Percentiles rank a stretch among this genome's conserved stretches.
Conservation (phyloP, 345 rosid genomes). For the Brassica napus region DNA sequence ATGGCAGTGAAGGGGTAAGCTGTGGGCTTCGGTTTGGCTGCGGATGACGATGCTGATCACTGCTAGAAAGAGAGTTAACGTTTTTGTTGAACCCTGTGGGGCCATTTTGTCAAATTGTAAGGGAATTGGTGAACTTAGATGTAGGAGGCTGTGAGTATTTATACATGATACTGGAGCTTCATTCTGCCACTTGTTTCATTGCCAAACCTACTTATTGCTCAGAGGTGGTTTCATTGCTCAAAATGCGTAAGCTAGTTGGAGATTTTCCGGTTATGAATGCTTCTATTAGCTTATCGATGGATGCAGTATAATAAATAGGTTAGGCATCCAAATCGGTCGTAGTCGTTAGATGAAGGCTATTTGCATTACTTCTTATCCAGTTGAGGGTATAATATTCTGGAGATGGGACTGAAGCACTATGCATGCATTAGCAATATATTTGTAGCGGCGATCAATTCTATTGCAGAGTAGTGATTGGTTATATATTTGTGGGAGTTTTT, state of each 20-base stretch:
- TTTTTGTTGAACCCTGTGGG: background rate
- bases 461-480: background rate
- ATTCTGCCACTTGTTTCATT: background rate
- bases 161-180: background rate
- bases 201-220: background rate
- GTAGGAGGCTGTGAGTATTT: background rate
- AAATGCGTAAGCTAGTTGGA: background rate
- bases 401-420: background rate
- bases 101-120: background rate
- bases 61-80: background rate
- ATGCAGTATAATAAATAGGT: background rate
- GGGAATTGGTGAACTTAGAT: background rate
- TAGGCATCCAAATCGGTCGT: background rate
- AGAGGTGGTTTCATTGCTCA: background rate
- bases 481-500: background rate
- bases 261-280: background rate
- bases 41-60: background rate
- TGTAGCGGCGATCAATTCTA: background rate
- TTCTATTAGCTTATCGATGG: background rate
- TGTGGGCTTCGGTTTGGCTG: conserved; percentile 1
- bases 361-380: background rate
- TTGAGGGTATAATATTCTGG: background rate
- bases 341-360: background rate
- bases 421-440: background rate
- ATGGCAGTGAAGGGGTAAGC: background rate